phyloP scores from a whole-genome alignment of 441 rosid species.

The Capsella rubella region DNA sequence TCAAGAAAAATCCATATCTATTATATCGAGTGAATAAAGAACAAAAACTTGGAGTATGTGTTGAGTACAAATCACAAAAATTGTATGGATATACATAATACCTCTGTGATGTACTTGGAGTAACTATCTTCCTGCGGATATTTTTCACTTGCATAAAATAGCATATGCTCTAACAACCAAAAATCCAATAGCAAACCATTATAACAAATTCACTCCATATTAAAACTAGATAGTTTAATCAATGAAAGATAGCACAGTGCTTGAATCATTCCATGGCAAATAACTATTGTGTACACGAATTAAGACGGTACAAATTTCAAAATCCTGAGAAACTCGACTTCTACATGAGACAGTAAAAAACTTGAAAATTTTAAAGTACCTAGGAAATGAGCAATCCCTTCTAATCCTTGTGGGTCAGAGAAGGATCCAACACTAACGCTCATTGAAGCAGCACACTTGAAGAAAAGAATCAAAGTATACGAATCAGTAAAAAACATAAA shows the following conservation, averaged over 20 bases:
- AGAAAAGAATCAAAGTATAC: background rate
- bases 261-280: background rate
- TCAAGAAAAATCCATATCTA: conserved; percentile 5
- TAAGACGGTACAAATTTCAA: background rate
- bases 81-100: conserved; percentile 27
- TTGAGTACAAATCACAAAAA: background rate
- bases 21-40: background rate
- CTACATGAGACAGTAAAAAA: background rate
- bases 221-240: background rate
- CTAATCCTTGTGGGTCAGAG: conserved; percentile 82
- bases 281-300: conserved; percentile 6
- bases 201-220: conserved; percentile 1
- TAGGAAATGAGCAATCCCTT: conserved; percentile 93
- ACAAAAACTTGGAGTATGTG: background rate
- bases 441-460: conserved; percentile 96
- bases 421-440: conserved; percentile 81
- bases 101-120: conserved; percentile 87
- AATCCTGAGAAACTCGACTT: background rate
- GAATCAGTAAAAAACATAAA: background rate
- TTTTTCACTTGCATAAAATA: conserved; percentile 90
- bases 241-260: background rate
- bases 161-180: conserved; percentile 79
- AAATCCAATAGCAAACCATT: background rate
- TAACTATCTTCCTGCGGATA: conserved; percentile 93
- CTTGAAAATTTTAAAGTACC: conserved; percentile 50